Evolutionary conservation across 1,284 basidiomycete genomes (phyloP).

Genomic region (Fistulina hepatica): DNA sequence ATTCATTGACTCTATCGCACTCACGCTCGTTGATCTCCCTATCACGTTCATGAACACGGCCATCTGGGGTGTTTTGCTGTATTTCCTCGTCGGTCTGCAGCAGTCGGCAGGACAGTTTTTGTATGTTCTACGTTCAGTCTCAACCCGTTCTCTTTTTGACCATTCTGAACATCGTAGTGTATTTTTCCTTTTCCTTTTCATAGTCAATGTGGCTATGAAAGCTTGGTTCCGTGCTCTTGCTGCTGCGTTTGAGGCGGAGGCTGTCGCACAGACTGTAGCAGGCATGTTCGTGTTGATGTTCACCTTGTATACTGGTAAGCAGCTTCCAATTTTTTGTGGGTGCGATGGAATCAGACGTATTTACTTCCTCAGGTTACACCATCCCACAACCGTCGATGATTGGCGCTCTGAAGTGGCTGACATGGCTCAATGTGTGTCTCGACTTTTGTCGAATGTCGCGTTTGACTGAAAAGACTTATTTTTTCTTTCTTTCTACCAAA

Average conservation of each 20-base stretch:
- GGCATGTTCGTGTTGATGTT: slow-evolving; percentile 38
- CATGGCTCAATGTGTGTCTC: slow-evolving; percentile 37
- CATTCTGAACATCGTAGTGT: slow-evolving; percentile 21
- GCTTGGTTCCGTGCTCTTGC: slow-evolving; percentile 43
- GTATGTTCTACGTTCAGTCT: slow-evolving; percentile 23
- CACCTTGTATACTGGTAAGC: slow-evolving; percentile 41
- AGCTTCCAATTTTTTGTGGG: too few species aligned
- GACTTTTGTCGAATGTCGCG: slow-evolving; percentile 12
- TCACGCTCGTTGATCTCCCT: slow-evolving; percentile 63
- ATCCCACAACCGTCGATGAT: slow-evolving; percentile 51
- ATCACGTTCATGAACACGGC: slow-evolving; percentile 43
- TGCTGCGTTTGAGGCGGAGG: slow-evolving; percentile 31
- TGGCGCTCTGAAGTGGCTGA: slow-evolving; percentile 38
- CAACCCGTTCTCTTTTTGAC: not conserved
- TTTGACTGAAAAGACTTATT: not conserved
- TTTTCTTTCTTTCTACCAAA: too few species aligned
- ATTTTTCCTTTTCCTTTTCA: slow-evolving; percentile 37
- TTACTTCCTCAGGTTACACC: too few species aligned
- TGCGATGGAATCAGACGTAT: too few species aligned
- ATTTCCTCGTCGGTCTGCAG: slow-evolving; percentile 55
- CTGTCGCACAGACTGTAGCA: slow-evolving; percentile 35
- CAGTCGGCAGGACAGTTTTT: slow-evolving; percentile 47
- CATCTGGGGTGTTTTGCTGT: slow-evolving; percentile 46
- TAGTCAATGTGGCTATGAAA: slow-evolving; percentile 38
- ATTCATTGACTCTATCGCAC: slow-evolving; percentile 54